Percentiles rank a stretch among this genome's conserved stretches.
Evolutionary conservation across 148 eudicot species (phyloP).

Genomic region (Fagopyrum homotropicum): DNA sequence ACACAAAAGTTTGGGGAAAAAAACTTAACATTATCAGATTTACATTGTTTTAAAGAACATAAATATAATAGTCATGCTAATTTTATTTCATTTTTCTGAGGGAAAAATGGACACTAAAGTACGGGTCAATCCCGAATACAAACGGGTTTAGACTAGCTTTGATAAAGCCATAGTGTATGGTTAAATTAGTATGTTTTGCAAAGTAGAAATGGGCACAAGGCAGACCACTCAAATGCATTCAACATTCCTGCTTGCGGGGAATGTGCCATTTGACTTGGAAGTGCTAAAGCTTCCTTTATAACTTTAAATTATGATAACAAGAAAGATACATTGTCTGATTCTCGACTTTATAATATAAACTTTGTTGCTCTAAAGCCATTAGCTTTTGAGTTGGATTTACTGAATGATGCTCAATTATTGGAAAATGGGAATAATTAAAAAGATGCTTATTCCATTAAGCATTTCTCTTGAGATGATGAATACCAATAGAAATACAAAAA

Average conservation of each 20-base stretch:
- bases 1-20: too few species aligned
- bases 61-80: too few species aligned
- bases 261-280: not conserved
- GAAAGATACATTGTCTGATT: conserved; percentile 9
- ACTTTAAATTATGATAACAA: conserved; percentile 5
- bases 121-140: too few species aligned
- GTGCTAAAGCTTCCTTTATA: not conserved
- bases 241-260: not conserved
- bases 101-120: too few species aligned
- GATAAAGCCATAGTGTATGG: too few species aligned
- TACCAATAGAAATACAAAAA: conserved; percentile 14
- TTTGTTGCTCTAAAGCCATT: not conserved
- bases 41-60: too few species aligned
- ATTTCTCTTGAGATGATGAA: conserved; percentile 21
- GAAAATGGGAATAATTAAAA: conserved; percentile 6
- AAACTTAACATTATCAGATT: too few species aligned
- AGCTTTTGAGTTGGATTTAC: not conserved
- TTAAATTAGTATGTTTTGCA: not conserved
- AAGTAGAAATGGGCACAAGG: not conserved
- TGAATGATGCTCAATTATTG: not conserved
- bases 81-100: too few species aligned
- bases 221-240: not conserved
- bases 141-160: too few species aligned
- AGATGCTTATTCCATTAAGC: conserved; percentile 27
- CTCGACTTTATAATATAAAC: not conserved